phyloP scores from a whole-genome alignment of 345 rosid genomes.

The Lepidium didymum region DNA sequence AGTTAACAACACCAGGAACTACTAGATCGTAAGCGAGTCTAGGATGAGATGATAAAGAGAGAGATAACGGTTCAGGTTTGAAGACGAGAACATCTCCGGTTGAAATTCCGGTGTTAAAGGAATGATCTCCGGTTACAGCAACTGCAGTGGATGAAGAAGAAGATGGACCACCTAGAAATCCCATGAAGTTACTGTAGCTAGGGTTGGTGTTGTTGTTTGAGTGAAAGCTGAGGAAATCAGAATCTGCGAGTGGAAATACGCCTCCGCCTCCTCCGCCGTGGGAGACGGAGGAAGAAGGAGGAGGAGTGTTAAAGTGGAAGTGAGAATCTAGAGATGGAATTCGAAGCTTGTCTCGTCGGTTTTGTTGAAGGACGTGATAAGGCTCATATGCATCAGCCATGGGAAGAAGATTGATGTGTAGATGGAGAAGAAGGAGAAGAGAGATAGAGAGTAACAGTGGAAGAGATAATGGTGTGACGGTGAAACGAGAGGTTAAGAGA shows the following conservation, averaged over 20 bases:
- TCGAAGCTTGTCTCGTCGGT: slow-evolving; percentile 83
- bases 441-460: slow-evolving; percentile 34
- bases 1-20: slow-evolving; percentile 16
- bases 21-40: slow-evolving; percentile 27
- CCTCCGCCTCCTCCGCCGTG: slow-evolving; percentile 35
- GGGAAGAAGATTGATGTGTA: background rate
- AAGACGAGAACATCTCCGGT: slow-evolving; percentile 40
- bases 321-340: slow-evolving; percentile 31
- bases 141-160: slow-evolving; percentile 24
- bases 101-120: slow-evolving; percentile 30
- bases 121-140: slow-evolving; percentile 26
- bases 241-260: slow-evolving; percentile 45
- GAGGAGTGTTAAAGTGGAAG: slow-evolving; percentile 24
- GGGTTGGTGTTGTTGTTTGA: slow-evolving; percentile 50
- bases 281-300: slow-evolving; percentile 4
- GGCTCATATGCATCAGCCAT: slow-evolving; percentile 70
- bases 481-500: slow-evolving; percentile 54
- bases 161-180: slow-evolving; percentile 29
- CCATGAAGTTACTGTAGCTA: slow-evolving; percentile 45
- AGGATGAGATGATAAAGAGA: slow-evolving; percentile 57
- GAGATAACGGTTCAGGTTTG: slow-evolving; percentile 54
- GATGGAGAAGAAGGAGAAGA: background rate
- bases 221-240: slow-evolving; percentile 55
- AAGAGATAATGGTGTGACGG: slow-evolving; percentile 49
- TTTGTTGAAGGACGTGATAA: slow-evolving; percentile 91